Evolutionary conservation across 2,329 filamentous ascomycete genomes (phyloP).

Genomic region (Verticillium longisporum): DNA sequence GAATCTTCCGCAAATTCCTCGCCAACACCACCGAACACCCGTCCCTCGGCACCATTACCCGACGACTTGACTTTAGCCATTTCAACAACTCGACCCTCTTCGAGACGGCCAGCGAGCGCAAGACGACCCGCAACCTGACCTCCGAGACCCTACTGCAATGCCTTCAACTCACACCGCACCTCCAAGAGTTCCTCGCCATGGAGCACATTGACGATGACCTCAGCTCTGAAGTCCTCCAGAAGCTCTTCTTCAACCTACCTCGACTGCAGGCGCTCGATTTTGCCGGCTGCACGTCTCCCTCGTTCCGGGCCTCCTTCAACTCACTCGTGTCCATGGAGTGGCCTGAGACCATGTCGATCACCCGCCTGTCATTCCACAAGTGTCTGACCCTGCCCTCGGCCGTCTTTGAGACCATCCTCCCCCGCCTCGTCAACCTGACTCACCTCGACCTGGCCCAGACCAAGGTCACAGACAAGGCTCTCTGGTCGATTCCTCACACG

Average conservation of each 20-base stretch:
- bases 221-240: slow-evolving; percentile 57
- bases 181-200: slow-evolving; percentile 73
- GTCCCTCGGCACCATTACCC: slow-evolving; percentile 66
- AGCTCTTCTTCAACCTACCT: slow-evolving; percentile 62
- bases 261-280: slow-evolving; percentile 65
- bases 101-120: slow-evolving; percentile 66
- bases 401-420: slow-evolving; percentile 63
- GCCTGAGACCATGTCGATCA: slow-evolving; percentile 51
- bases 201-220: slow-evolving; percentile 77
- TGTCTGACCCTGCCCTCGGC: slow-evolving; percentile 62
- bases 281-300: slow-evolving; percentile 63
- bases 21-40: slow-evolving; percentile 60
- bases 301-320: slow-evolving; percentile 61
- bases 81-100: slow-evolving; percentile 77
- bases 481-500: slow-evolving; percentile 63
- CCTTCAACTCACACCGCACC: slow-evolving; percentile 62
- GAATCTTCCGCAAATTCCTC: slow-evolving; percentile 77
- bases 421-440: slow-evolving; percentile 62
- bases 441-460: slow-evolving; percentile 78
- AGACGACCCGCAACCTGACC: slow-evolving; percentile 69
- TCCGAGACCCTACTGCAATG: slow-evolving; percentile 65
- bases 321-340: slow-evolving; percentile 43
- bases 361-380: slow-evolving; percentile 69
- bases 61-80: slow-evolving; percentile 77
- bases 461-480: slow-evolving; percentile 63